These are phyloP conservation scores for Lipomyces sp. DNA, from an alignment of 805 yeast species.

Conservation along the genomic window DNA sequence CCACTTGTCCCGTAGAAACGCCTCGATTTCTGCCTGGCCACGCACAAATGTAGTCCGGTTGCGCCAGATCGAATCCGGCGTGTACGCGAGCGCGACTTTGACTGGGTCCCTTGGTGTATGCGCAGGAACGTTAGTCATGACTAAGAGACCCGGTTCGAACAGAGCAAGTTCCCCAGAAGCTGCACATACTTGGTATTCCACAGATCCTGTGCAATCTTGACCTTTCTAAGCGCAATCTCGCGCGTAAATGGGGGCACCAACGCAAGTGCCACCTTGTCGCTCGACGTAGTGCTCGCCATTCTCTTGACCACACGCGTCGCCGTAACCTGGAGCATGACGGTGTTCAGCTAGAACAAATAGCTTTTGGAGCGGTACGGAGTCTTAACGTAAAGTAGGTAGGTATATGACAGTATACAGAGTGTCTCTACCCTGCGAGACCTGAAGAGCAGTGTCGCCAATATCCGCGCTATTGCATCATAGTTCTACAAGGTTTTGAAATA, in stretches of 20 bases:
- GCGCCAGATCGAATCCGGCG: constrained; percentile 24
- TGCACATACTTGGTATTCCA: constrained; percentile 20
- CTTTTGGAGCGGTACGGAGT: too few relatives aligned
- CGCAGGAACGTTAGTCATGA: not conserved
- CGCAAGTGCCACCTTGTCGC: not conserved
- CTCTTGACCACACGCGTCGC: not conserved
- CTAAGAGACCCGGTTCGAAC: not conserved
- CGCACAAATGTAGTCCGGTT: constrained; percentile 19
- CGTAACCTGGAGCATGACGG: not conserved
- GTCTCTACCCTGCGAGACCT: too few relatives aligned
- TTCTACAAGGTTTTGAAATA: too few relatives aligned
- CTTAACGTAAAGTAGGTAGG: too few relatives aligned
- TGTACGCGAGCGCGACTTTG: constrained; percentile 19
- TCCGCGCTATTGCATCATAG: too few relatives aligned
- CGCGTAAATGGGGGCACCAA: constrained; percentile 22
- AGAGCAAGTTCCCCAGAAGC: not conserved
- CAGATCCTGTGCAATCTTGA: constrained; percentile 24
- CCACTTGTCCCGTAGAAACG: constrained; percentile 22
- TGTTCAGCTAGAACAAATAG: not conserved
- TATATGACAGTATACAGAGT: too few relatives aligned
- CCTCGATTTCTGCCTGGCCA: constrained; percentile 20
- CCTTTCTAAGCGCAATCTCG: constrained; percentile 18
- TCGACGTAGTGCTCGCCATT: not conserved
- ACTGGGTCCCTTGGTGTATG: constrained; percentile 7
- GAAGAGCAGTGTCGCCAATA: too few relatives aligned